phyloP scores from a whole-genome alignment of 768 basidiomycete genomes.

The Hypholoma sublateritium region DNA sequence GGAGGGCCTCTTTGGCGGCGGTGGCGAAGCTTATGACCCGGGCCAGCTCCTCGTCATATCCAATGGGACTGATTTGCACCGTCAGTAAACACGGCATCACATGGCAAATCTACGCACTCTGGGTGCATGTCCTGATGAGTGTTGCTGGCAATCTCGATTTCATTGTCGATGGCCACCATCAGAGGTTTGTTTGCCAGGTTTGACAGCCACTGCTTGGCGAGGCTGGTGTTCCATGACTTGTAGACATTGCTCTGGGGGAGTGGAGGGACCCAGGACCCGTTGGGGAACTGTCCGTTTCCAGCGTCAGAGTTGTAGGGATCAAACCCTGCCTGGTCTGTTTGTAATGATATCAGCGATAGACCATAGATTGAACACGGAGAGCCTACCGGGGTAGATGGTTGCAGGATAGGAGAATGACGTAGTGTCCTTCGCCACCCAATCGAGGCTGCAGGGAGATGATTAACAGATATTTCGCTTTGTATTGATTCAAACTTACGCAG shows the following conservation, averaged over 20 bases:
- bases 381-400: slow-evolving; percentile 41
- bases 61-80: slow-evolving; percentile 33
- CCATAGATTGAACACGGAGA: too few species aligned
- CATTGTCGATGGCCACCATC: slow-evolving; percentile 52
- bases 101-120: slow-evolving; percentile 23
- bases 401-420: slow-evolving; percentile 53
- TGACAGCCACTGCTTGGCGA: slow-evolving; percentile 43
- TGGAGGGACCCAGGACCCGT: slow-evolving; percentile 45
- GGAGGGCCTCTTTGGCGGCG: slow-evolving; percentile 43
- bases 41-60: slow-evolving; percentile 51
- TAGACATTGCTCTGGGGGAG: slow-evolving; percentile 41
- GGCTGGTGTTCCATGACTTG: slow-evolving; percentile 46
- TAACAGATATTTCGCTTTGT: background rate
- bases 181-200: slow-evolving; percentile 47
- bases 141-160: slow-evolving; percentile 53
- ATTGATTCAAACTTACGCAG: slow-evolving; percentile 38
- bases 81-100: slow-evolving; percentile 1
- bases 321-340: slow-evolving; percentile 38
- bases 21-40: slow-evolving; percentile 42
- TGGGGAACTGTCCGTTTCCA: slow-evolving; percentile 47
- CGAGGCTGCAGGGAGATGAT: slow-evolving; percentile 34
- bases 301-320: slow-evolving; percentile 51
- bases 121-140: slow-evolving; percentile 64
- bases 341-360: background rate
- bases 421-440: slow-evolving; percentile 56